A percentile compares a stretch with the other conserved stretches of the same genome.
These are phyloP conservation scores for Trichomonascaceae sp. DNA, from an alignment of 1,139 yeast genomes.

Conservation along the genomic window DNA sequence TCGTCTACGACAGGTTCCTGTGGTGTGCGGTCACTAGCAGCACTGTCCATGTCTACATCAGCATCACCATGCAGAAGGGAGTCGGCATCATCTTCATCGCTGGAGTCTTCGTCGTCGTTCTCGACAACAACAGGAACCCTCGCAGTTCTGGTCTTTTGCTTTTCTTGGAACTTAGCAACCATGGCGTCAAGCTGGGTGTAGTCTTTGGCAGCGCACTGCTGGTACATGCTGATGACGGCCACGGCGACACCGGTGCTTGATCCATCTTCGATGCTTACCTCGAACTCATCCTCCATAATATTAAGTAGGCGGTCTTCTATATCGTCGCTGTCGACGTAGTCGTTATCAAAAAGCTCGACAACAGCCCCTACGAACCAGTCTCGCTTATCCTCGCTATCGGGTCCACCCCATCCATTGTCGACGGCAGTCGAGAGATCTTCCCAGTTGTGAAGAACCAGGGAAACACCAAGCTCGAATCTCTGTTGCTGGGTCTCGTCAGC, in stretches of 20 bases:
- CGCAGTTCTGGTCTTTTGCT: slow-evolving; percentile 30
- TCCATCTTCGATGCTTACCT: slow-evolving; percentile 76
- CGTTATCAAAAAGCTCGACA: slow-evolving; percentile 53
- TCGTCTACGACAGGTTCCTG: slow-evolving; percentile 55
- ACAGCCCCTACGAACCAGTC: slow-evolving; percentile 88
- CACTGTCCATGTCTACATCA: slow-evolving; percentile 29
- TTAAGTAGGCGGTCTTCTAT: slow-evolving; percentile 76
- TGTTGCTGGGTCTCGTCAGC: slow-evolving; percentile 58
- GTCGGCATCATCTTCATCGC: slow-evolving; percentile 27
- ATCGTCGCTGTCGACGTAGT: slow-evolving; percentile 53
- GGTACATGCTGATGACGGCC: slow-evolving; percentile 50
- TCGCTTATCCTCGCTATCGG: slow-evolving; percentile 77
- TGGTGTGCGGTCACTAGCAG: slow-evolving; percentile 8
- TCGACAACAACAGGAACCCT: slow-evolving; percentile 27
- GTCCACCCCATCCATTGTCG: slow-evolving; percentile 96
- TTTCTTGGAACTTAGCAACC: slow-evolving; percentile 45
- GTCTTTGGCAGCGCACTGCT: slow-evolving; percentile 42
- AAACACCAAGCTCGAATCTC: slow-evolving; percentile 84
- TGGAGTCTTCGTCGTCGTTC: slow-evolving; percentile 33
- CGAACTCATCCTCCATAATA: slow-evolving; percentile 94
- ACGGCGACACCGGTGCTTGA: slow-evolving; percentile 68
- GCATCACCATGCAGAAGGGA: slow-evolving; percentile 10
- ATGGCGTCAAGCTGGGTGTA: slow-evolving; percentile 44
- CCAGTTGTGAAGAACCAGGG: slow-evolving; percentile 84
- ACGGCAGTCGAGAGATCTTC: slow-evolving; percentile 82